phyloP scores from a whole-genome alignment of 2,329 filamentous ascomycete species.

The Pseudogymnoascus sp. region DNA sequence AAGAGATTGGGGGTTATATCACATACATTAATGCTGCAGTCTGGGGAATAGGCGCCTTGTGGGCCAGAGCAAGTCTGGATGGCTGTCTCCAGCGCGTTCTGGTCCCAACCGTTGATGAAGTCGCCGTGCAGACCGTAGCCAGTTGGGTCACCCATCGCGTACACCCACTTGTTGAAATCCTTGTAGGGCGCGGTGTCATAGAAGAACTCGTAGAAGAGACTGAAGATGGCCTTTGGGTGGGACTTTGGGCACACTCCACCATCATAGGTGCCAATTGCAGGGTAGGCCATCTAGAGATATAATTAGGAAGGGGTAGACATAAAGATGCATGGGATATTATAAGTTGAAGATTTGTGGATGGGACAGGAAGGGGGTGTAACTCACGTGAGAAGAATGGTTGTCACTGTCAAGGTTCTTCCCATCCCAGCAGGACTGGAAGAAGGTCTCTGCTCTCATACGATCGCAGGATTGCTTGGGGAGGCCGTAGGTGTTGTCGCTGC shows the following conservation, averaged over 20 bases:
- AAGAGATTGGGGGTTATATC: background rate
- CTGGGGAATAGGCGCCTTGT: background rate
- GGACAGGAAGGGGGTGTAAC: background rate
- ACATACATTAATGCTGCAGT: constrained; percentile 11
- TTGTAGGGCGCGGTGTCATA: constrained; percentile 12
- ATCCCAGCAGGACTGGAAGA: constrained; percentile 22
- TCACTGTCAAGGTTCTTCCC: constrained; percentile 17
- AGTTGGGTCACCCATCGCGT: constrained; percentile 16
- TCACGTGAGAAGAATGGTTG: constrained; percentile 18
- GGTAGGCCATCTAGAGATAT: constrained; percentile 10
- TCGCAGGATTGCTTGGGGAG: background rate
- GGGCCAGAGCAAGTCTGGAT: constrained; percentile 14
- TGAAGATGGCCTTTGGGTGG: constrained; percentile 15
- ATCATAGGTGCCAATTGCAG: constrained; percentile 11
- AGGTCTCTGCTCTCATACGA: constrained; percentile 5
- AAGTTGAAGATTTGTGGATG: background rate
- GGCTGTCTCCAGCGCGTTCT: constrained; percentile 8
- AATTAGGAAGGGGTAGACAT: background rate
- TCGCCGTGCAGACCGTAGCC: constrained; percentile 17
- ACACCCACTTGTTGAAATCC: constrained; percentile 14
- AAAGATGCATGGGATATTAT: background rate
- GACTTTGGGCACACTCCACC: constrained; percentile 18
- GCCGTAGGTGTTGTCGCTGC: background rate
- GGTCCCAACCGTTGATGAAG: constrained; percentile 19
- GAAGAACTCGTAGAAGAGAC: constrained; percentile 17